Evolutionary conservation across 2,329 filamentous ascomycete genomes (phyloP).

Genomic region (Colletotrichum chlorophyti): DNA sequence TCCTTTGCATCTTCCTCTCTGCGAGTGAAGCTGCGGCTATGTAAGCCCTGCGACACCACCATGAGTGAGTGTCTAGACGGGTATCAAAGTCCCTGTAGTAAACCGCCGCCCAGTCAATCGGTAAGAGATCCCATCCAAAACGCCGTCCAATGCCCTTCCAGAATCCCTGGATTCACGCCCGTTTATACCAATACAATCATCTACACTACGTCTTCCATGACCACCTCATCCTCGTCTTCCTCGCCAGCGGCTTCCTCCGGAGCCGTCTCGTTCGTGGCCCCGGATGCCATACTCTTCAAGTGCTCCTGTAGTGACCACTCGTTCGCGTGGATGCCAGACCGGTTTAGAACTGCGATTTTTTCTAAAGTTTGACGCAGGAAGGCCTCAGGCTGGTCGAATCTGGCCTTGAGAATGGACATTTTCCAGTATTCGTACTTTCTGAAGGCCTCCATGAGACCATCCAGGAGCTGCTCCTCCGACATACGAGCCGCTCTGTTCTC

Average conservation of each 20-base stretch:
- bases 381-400: constrained; percentile 85
- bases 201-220: constrained; percentile 81
- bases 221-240: constrained; percentile 70
- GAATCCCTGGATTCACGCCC: not conserved
- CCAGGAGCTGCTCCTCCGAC: constrained; percentile 85
- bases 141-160: constrained; percentile 20
- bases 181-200: not conserved
- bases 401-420: constrained; percentile 31
- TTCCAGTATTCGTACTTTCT: constrained; percentile 85
- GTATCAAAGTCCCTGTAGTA: constrained; percentile 17
- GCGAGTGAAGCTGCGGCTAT: not conserved
- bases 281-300: constrained; percentile 27
- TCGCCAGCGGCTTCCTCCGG: constrained; percentile 63
- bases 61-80: constrained; percentile 6
- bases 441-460: constrained; percentile 85
- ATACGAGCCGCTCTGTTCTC: constrained; percentile 91
- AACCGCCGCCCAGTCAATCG: not conserved
- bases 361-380: constrained; percentile 87
- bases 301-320: constrained; percentile 83
- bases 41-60: not conserved
- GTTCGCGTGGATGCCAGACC: constrained; percentile 83
- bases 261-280: constrained; percentile 36
- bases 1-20: not conserved
- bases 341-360: constrained; percentile 81
- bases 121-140: constrained; percentile 6